Percentiles rank a stretch among this genome's conserved stretches.
These are phyloP conservation scores for Penicillium sp. DNA, from an alignment of 2,329 filamentous ascomycete species.

Conservation along the genomic window DNA sequence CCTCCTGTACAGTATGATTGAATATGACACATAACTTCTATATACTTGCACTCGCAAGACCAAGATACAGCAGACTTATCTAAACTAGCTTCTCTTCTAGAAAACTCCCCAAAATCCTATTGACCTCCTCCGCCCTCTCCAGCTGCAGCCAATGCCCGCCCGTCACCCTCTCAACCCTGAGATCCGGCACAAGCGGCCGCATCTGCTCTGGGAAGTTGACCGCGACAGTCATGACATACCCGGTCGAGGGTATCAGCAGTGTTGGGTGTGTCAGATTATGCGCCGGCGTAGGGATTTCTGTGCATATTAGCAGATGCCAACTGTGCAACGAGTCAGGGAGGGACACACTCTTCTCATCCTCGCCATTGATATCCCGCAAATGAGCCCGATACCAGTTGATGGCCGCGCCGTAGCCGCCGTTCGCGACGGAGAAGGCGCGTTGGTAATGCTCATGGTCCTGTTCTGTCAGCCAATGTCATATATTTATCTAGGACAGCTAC, in stretches of 20 bases:
- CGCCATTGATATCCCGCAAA: conserved; percentile 19
- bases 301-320: conserved; percentile 16
- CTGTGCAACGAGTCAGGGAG: conserved; percentile 13
- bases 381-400: conserved; percentile 25
- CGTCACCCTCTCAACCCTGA: neutral
- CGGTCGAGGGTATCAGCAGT: neutral
- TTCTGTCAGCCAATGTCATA: conserved; percentile 4
- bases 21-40: neutral
- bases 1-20: neutral
- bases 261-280: neutral
- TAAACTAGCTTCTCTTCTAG: conserved; percentile 3
- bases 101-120: conserved; percentile 19
- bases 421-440: conserved; percentile 19
- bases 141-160: conserved; percentile 25
- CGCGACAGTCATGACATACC: neutral
- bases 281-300: conserved; percentile 10
- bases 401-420: conserved; percentile 17
- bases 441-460: conserved; percentile 16
- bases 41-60: too few relatives aligned
- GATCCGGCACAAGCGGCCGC: neutral
- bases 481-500: too few relatives aligned
- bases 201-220: conserved; percentile 15
- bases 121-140: conserved; percentile 23
- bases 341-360: conserved; percentile 17
- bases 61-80: too few relatives aligned